Percentiles rank a stretch among this genome's conserved stretches.
Conservation (phyloP, 148 eudicot species). For the Arctostaphylos glauca region DNA sequence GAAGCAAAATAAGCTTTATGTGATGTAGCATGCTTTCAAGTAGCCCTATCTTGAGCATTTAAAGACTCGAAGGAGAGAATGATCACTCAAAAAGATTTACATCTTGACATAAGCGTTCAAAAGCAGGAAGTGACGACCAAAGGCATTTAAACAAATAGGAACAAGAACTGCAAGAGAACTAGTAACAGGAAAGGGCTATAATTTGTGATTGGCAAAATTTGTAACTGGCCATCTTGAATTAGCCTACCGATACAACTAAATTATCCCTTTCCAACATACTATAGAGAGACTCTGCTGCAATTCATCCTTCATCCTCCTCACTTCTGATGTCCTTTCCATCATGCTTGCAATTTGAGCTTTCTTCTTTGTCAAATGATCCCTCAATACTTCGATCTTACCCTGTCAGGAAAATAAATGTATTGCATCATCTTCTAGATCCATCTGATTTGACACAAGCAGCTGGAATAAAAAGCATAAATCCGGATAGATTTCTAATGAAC, state of each 20-base stretch:
- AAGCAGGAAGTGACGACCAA: background rate
- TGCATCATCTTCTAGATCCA: background rate
- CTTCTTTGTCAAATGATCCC: constrained; percentile 49
- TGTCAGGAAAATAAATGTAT: constrained; percentile 25
- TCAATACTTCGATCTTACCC: constrained; percentile 55
- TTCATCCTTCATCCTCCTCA: constrained; percentile 57
- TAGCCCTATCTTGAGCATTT: background rate
- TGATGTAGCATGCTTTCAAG: background rate
- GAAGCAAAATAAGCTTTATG: background rate
- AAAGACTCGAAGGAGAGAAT: background rate
- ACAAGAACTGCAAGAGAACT: background rate
- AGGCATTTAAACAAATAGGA: background rate
- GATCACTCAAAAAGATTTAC: background rate
- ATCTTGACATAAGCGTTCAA: background rate
- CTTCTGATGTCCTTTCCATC: constrained; percentile 59
- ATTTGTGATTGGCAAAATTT: background rate
- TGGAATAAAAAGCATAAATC: background rate
- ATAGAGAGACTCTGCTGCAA: constrained; percentile 50
- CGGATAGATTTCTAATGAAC: background rate
- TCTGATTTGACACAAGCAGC: background rate
- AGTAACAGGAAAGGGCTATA: background rate
- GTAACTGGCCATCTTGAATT: background rate
- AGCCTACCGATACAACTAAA: background rate
- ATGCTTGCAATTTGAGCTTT: constrained; percentile 54
- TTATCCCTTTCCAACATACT: constrained; percentile 42